phyloP scores from a whole-genome alignment of 2,329 filamentous ascomycete genomes.

The Claviceps humidiphila region DNA sequence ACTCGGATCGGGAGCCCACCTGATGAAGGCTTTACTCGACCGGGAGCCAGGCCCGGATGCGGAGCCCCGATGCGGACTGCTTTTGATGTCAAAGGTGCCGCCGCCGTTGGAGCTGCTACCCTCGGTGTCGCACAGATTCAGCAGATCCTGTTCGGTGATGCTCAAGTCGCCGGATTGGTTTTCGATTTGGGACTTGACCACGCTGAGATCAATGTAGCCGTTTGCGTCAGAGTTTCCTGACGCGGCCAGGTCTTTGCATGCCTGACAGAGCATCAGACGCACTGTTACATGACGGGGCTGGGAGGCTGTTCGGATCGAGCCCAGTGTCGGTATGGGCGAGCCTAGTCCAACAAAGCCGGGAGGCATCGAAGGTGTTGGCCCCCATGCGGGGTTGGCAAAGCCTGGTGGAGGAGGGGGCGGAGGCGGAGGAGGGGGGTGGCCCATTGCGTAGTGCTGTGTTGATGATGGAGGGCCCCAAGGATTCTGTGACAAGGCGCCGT shows the following conservation, averaged over 20 bases:
- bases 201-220: constrained; percentile 56
- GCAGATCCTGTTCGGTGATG: constrained; percentile 49
- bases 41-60: constrained; percentile 39
- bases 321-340: constrained; percentile 17
- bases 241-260: constrained; percentile 51
- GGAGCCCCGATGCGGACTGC: constrained; percentile 26
- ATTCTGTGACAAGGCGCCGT: constrained; percentile 17
- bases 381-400: constrained; percentile 29
- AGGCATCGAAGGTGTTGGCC: constrained; percentile 20
- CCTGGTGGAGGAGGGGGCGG: constrained; percentile 28
- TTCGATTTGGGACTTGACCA: constrained; percentile 53
- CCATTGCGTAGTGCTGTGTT: constrained; percentile 17
- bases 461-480: constrained; percentile 28
- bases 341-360: constrained; percentile 22
- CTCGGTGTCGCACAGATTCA: constrained; percentile 81
- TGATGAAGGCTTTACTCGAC: background rate
- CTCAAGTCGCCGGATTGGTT: constrained; percentile 30
- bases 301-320: constrained; percentile 20
- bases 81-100: constrained; percentile 64
- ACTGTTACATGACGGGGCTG: constrained; percentile 56
- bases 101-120: constrained; percentile 78
- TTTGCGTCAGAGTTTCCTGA: constrained; percentile 30
- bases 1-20: background rate
- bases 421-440: background rate
- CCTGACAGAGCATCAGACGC: constrained; percentile 61